Percentiles rank a stretch among this genome's conserved stretches.
These are phyloP conservation scores for Endothia cerciana DNA, from an alignment of 2,329 filamentous ascomycete species.

Conservation along the genomic window DNA sequence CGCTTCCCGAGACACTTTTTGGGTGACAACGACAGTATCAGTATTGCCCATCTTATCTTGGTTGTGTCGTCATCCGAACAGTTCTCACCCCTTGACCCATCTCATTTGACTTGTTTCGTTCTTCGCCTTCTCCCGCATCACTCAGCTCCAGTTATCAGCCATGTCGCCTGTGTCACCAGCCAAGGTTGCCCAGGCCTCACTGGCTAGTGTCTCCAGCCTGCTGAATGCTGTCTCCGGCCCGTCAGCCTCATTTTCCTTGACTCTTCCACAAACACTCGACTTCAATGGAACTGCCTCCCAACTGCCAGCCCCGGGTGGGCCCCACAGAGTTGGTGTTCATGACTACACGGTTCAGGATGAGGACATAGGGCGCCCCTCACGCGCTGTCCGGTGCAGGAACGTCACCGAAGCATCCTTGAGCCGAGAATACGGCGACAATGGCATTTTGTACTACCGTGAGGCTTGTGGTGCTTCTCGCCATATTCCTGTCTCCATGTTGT, in stretches of 20 bases:
- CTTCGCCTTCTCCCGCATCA: background rate
- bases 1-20: constrained; percentile 20
- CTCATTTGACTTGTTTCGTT: background rate
- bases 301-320: constrained; percentile 6
- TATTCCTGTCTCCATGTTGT: constrained; percentile 23
- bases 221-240: background rate
- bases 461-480: constrained; percentile 13
- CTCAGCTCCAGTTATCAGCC: background rate
- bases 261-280: background rate
- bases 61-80: constrained; percentile 14
- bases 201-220: constrained; percentile 4
- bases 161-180: constrained; percentile 20
- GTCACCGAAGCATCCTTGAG: background rate
- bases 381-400: background rate
- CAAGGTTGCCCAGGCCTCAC: constrained; percentile 9
- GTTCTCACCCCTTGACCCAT: background rate
- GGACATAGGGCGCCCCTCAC: background rate
- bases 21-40: constrained; percentile 12
- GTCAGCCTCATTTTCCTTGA: background rate
- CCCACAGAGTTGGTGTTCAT: constrained; percentile 10
- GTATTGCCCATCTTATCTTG: constrained; percentile 13
- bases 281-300: constrained; percentile 15
- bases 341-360: background rate
- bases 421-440: constrained; percentile 1
- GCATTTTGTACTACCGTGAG: constrained; percentile 6